A percentile compares a stretch with the other conserved stretches of the same genome.
These are phyloP conservation scores for Gloeostereum incarnatum DNA, from an alignment of 768 basidiomycete species.

Conservation along the genomic window DNA sequence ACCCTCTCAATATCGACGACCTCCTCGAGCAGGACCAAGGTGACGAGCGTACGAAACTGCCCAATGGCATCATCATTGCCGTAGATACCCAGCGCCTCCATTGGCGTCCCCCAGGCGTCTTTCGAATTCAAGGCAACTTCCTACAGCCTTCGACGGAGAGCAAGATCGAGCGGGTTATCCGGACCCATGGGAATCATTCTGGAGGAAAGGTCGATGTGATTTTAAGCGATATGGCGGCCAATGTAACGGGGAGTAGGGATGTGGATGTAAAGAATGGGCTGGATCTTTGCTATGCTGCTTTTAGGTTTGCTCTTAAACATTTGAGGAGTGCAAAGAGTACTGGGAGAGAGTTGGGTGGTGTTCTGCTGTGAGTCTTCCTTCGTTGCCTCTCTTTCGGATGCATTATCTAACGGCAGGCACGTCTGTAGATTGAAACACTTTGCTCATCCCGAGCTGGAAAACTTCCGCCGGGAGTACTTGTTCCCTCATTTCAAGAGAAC, in stretches of 20 bases:
- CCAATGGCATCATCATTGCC: constrained; percentile 52
- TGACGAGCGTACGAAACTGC: not conserved
- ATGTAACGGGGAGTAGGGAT: constrained; percentile 60
- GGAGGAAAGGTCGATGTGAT: constrained; percentile 62
- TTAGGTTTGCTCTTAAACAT: constrained; percentile 51
- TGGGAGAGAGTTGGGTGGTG: constrained; percentile 34
- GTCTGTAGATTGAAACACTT: constrained; percentile 75
- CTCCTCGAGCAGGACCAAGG: constrained; percentile 1
- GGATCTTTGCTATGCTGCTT: constrained; percentile 66
- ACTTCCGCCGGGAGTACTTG: constrained; percentile 55
- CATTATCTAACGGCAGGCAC: constrained; percentile 4
- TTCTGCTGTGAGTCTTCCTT: constrained; percentile 41
- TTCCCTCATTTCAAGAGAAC: constrained; percentile 60
- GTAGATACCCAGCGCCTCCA: constrained; percentile 72
- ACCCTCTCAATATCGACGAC: constrained; percentile 35
- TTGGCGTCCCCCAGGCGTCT: constrained; percentile 73
- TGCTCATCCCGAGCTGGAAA: constrained; percentile 55
- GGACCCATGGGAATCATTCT: constrained; percentile 17
- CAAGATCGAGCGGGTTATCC: constrained; percentile 31
- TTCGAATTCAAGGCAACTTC: constrained; percentile 72
- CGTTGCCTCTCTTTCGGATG: constrained; percentile 5
- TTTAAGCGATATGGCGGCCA: constrained; percentile 87
- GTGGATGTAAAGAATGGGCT: constrained; percentile 64
- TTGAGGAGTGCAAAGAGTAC: constrained; percentile 37
- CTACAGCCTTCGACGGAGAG: constrained; percentile 41